Evolutionary conservation across 129 eudicot genomes (phyloP), one percentile per base, ranked within the genome.

Genomic region (Tanacetum coccineum): DNA sequence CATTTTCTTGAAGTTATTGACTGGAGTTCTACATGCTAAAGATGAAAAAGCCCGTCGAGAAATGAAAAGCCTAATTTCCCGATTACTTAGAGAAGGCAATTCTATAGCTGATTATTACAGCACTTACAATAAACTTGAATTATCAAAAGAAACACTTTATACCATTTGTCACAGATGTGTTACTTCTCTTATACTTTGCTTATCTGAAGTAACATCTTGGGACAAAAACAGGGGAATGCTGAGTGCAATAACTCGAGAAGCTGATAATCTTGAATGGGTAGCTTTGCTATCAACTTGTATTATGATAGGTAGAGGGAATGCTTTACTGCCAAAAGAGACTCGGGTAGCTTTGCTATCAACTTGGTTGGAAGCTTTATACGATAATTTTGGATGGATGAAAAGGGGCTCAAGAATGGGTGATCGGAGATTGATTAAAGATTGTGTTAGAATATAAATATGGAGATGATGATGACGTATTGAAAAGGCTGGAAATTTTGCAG

Each of bases 341-440:
- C 79, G 95, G 25, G 80, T 66, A 9, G 70, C 76, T 17, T 71
- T 92, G 72, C 87, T 92, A 26, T 78, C 91, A 0, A 88, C 98
- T 14, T 92, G 98, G 98, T 75, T 92, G 73, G 98, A 92, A 66
- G 89, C 95, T 58, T n/a, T n/a, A n/a, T n/a, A n/a, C n/a, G n/a
- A n/a, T n/a, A n/a, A n/a, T n/a, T n/a, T n/a, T n/a, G n/a, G n/a
- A n/a, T n/a, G n/a, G n/a, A n/a, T n/a, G n/a, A n/a, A n/a, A n/a
- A n/a, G n/a, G n/a, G n/a, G n/a, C n/a, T n/a, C n/a, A n/a, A n/a
- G n/a, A n/a, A n/a, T n/a, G n/a, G n/a, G n/a, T n/a, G n/a, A n/a
- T n/a, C 83, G 81, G 78, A 92, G 86, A 44, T 53, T 86, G 22
- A 71, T 92, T 17, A 96, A 92, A 76, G 98, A 92, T 58, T 88